These are phyloP conservation scores for Mrakia hoshinonis DNA, from an alignment of 768 basidiomycete species.

Conservation along the genomic window DNA sequence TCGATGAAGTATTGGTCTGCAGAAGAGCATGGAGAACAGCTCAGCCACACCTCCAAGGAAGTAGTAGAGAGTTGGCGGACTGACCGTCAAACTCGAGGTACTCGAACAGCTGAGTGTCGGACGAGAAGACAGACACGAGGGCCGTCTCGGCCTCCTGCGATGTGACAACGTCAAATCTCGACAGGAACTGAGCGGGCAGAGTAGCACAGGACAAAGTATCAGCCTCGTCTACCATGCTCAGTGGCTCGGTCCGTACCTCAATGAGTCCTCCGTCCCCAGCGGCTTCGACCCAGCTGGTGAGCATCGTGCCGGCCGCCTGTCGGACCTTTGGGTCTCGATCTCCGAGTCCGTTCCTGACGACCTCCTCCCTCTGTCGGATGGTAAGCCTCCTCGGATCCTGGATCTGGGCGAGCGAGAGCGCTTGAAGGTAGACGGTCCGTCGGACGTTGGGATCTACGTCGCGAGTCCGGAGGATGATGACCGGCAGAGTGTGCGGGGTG, in stretches of 20 bases:
- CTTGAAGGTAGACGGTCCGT: slow-evolving; percentile 57
- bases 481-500: slow-evolving; percentile 50
- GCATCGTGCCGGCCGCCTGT: slow-evolving; percentile 59
- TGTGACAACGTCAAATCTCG: slow-evolving; percentile 39
- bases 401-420: slow-evolving; percentile 58
- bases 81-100: slow-evolving; percentile 16
- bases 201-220: slow-evolving; percentile 39
- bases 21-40: not conserved
- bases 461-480: slow-evolving; percentile 64
- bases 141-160: slow-evolving; percentile 60
- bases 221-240: slow-evolving; percentile 35
- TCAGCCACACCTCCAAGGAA: not conserved
- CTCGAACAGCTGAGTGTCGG: slow-evolving; percentile 57
- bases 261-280: slow-evolving; percentile 46
- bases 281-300: slow-evolving; percentile 59
- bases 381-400: slow-evolving; percentile 53
- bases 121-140: slow-evolving; percentile 60
- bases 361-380: slow-evolving; percentile 63
- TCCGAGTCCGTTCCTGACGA: slow-evolving; percentile 72
- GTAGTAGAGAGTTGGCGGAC: not conserved
- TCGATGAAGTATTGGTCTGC: slow-evolving; percentile 63
- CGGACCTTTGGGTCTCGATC: slow-evolving; percentile 72
- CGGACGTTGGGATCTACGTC: slow-evolving; percentile 71
- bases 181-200: slow-evolving; percentile 41
- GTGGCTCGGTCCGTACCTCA: slow-evolving; percentile 35